phyloP scores from a whole-genome alignment of 257 asterid genomes.

The Solanum rostratum region DNA sequence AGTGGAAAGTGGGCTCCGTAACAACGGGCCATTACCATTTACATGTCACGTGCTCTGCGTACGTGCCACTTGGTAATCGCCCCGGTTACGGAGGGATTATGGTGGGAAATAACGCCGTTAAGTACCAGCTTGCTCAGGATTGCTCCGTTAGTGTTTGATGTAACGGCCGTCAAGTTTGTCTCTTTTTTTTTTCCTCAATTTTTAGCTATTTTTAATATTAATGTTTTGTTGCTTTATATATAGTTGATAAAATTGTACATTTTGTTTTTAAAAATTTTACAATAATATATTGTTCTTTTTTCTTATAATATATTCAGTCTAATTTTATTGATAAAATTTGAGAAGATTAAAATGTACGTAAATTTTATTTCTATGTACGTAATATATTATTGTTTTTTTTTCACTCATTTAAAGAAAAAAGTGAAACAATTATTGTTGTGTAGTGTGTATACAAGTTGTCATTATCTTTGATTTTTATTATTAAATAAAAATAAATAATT shows the following conservation, averaged over 20 bases:
- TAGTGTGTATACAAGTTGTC: neutral
- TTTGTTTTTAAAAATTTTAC: neutral
- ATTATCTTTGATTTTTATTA: neutral
- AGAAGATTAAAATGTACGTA: no score
- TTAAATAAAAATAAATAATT: neutral
- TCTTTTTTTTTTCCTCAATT: neutral
- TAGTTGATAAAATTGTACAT: neutral
- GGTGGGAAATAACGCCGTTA: constrained; percentile 40
- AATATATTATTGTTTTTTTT: neutral
- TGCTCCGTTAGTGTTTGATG: constrained; percentile 53
- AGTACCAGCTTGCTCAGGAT: constrained; percentile 51
- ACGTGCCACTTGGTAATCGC: constrained; percentile 42
- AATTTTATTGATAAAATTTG: no score
- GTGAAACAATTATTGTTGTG: neutral
- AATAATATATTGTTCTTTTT: no score
- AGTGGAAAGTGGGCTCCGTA: constrained; percentile 62
- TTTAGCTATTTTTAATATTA: neutral
- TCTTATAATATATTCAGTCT: no score
- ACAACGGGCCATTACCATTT: constrained; percentile 60
- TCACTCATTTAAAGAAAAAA: neutral
- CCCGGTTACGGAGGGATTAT: constrained; percentile 25
- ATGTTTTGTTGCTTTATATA: neutral
- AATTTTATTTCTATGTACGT: no score
- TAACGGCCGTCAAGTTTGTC: neutral
- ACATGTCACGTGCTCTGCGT: constrained; percentile 60